Percentiles rank a stretch among this genome's conserved stretches.
phyloP scores from a whole-genome alignment of 331 rosid genomes.

The Spiraea crenata region DNA sequence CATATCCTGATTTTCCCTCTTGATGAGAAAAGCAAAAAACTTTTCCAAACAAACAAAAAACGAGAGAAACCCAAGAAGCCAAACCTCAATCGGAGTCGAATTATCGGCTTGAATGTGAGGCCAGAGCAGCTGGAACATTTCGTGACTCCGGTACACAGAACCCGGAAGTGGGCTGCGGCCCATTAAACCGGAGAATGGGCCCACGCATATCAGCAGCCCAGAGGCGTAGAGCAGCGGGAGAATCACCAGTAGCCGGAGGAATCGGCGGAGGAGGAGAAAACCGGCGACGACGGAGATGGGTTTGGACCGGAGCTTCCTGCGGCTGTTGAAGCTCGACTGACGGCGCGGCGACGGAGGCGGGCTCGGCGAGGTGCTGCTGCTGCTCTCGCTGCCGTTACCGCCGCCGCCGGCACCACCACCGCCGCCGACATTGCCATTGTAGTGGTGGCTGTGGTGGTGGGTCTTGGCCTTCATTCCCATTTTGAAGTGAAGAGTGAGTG shows the following conservation, averaged over 20 bases:
- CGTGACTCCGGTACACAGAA: constrained; percentile 71
- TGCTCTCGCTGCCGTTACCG: constrained; percentile 38
- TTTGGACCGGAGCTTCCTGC: constrained; percentile 57
- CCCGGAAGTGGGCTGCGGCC: constrained; percentile 72
- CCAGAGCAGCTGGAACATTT: constrained; percentile 57
- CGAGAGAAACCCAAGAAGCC: not conserved
- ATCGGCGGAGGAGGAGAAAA: constrained; percentile 53
- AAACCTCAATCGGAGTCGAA: constrained; percentile 74
- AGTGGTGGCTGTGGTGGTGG: constrained; percentile 23
- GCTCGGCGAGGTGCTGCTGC: constrained; percentile 73
- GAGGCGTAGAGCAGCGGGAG: constrained; percentile 78
- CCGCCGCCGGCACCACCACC: constrained; percentile 7
- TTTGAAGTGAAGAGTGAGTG: constrained; percentile 14
- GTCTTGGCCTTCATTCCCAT: constrained; percentile 62
- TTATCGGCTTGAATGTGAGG: constrained; percentile 58
- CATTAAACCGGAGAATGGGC: constrained; percentile 66
- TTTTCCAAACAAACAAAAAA: constrained; percentile 6
- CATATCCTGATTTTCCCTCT: not conserved
- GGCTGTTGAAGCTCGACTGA: constrained; percentile 41
- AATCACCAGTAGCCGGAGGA: constrained; percentile 65
- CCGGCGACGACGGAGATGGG: constrained; percentile 43
- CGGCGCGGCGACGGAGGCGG: constrained; percentile 85
- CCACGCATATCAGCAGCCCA: constrained; percentile 83
- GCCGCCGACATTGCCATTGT: constrained; percentile 42
- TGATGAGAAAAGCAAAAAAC: not conserved